Conservation (phyloP, 768 basidiomycete species). For the Termitomyces titanicus region DNA sequence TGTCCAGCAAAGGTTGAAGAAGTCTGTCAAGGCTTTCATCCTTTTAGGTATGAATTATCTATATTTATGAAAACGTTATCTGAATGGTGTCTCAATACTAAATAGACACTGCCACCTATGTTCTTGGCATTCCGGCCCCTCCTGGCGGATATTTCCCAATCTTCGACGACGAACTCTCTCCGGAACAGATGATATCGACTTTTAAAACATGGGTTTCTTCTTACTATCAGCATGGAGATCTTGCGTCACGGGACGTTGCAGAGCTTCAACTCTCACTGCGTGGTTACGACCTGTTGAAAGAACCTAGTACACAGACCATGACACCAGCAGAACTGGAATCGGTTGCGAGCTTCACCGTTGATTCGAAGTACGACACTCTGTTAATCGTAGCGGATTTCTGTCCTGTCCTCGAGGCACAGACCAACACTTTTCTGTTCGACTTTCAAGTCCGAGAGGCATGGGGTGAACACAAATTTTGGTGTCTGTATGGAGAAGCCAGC, state of each 20-base stretch:
- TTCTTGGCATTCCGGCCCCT: slow-evolving; percentile 5
- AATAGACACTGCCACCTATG: slow-evolving; percentile 1
- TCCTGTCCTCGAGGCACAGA: neutral
- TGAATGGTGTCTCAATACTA: neutral
- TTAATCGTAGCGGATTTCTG: neutral
- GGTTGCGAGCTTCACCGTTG: neutral
- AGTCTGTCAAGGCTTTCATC: slow-evolving; percentile 19
- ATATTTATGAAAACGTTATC: neutral
- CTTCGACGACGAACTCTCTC: slow-evolving; percentile 2
- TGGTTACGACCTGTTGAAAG: neutral
- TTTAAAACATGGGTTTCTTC: slow-evolving; percentile 8
- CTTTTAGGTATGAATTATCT: slow-evolving; percentile 12
- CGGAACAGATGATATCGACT: neutral
- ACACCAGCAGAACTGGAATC: slow-evolving; percentile 1
- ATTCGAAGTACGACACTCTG: neutral
- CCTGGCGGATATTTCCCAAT: neutral
- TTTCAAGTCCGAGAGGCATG: neutral
- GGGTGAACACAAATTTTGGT: neutral
- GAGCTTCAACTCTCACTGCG: neutral
- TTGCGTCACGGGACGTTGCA: neutral
- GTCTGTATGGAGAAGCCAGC: slow-evolving; percentile 5
- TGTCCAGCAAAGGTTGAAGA: slow-evolving; percentile 14
- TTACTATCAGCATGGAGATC: slow-evolving; percentile 3
- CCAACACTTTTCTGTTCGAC: neutral
- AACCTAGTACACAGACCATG: neutral